phyloP scores from a whole-genome alignment of 129 eudicot genomes.

The Flaveria trinervia region DNA sequence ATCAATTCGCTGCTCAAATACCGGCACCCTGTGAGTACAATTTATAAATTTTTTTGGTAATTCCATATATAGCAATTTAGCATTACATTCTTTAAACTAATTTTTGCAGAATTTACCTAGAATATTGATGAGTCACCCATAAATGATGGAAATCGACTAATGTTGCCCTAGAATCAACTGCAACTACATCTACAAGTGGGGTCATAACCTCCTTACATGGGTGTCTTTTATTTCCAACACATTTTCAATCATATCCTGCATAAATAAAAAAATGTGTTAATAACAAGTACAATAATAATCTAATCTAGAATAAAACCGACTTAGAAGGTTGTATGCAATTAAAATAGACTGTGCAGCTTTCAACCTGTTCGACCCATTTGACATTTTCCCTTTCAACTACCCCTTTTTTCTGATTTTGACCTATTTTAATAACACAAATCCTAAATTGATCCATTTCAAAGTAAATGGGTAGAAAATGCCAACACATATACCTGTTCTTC shows the following conservation, averaged over 20 bases:
- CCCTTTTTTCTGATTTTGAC: not conserved
- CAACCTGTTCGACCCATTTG: not conserved
- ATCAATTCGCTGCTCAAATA: slow-evolving; percentile 74
- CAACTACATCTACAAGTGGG: slow-evolving; percentile 76
- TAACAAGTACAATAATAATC: slow-evolving; percentile 3
- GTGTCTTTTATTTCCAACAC: slow-evolving; percentile 79
- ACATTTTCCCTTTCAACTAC: not conserved
- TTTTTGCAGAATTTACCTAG: slow-evolving; percentile 42
- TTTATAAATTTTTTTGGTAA: not conserved
- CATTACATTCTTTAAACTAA: not conserved
- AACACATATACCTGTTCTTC: slow-evolving; percentile 60
- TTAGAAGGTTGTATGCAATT: not conserved
- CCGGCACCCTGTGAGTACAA: slow-evolving; percentile 59
- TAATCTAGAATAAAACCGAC: not conserved
- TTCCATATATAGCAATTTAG: not conserved
- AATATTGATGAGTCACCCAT: slow-evolving; percentile 78
- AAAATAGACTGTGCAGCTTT: not conserved
- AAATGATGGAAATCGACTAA: slow-evolving; percentile 63
- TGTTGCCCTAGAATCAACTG: slow-evolving; percentile 60
- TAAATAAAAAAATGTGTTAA: not conserved
- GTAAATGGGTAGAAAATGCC: not conserved
- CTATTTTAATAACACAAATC: not conserved
- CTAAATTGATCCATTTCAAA: not conserved
- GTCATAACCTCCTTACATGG: slow-evolving; percentile 80
- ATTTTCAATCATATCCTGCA: slow-evolving; percentile 77